Base-by-base conservation (phyloP, 345 rosid species). In the Citrus glauca region DNA sequence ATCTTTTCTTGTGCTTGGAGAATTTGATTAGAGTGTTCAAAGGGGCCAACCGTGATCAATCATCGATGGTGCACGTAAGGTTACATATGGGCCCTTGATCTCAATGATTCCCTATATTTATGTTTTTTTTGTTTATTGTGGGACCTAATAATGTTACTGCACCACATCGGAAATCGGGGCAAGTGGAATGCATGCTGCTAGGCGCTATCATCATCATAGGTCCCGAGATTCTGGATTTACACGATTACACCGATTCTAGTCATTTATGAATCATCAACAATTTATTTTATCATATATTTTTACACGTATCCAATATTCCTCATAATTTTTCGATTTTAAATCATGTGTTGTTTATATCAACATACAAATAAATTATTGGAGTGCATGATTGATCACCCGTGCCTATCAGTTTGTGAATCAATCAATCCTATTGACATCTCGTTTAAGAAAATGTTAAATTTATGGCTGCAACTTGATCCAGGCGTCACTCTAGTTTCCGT, bases 351-450 rank as follows among this genome's bases (percentile, higher is more conserved):
- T 53, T 55, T 11, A 9, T 9, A 61, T 30, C 42, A 5, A 6
- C 37, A 38, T 35, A 33, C 35, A 11, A 5, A n/a, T 30, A 73
- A 79, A 79, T 79, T 73, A 79, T 73, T 79, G 61, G 61, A n/a
- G 11, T 77, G 24, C 37, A 60, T 69, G 69, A 69, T 71, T 37
- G 22, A 68, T 27, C 20, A 24, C 11, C 28, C 16, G 16, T 30
- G 25, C 24, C 35, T 53, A 24, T 40, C 60, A 48, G 33, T 45
- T 27, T 55, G 38, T 6, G 17, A 75, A 28, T 60, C 45, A n/a
- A 42, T 77, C 68, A 28, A 11, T 50, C 10, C 22, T n/a, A 9
- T 32, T 25, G 16, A 42, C 28, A 5, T 50, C 2, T 33, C 8
- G 6, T 2, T 45, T 38, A 3, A 6, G 28, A 33, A 53, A 33